phyloP scores from a whole-genome alignment of 1,139 yeast species.

The Zygosaccharomyces sapae region DNA sequence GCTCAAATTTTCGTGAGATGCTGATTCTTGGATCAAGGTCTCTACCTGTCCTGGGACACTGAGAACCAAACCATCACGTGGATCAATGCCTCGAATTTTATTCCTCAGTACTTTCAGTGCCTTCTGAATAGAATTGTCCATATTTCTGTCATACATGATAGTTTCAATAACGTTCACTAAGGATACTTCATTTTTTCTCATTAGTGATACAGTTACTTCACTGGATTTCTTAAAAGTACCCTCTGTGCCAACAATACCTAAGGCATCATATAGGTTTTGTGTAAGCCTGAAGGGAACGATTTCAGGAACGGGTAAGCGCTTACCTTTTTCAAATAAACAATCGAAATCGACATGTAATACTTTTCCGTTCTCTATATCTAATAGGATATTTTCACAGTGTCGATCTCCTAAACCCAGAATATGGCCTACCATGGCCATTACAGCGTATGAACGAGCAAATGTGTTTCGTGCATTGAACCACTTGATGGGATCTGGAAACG shows the following conservation, averaged over 20 bases:
- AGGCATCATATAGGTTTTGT: slow-evolving; percentile 82
- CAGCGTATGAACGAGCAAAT: slow-evolving; percentile 80
- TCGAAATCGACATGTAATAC: slow-evolving; percentile 95
- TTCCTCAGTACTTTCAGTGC: slow-evolving; percentile 74
- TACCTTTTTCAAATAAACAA: slow-evolving; percentile 79
- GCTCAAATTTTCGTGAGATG: slow-evolving; percentile 63
- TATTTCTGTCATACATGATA: slow-evolving; percentile 65
- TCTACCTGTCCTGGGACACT: slow-evolving; percentile 94
- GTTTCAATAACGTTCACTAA: slow-evolving; percentile 90
- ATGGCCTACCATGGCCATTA: slow-evolving; percentile 96
- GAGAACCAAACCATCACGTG: slow-evolving; percentile 78
- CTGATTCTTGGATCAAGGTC: slow-evolving; percentile 78
- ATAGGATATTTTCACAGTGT: slow-evolving; percentile 85
- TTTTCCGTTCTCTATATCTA: slow-evolving; percentile 70
- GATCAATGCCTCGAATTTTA: slow-evolving; percentile 80
- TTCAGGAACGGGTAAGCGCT: slow-evolving; percentile 59
- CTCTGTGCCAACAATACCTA: slow-evolving; percentile 87
- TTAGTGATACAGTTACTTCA: slow-evolving; percentile 72
- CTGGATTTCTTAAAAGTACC: slow-evolving; percentile 83
- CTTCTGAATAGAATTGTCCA: slow-evolving; percentile 33
- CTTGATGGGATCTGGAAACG: slow-evolving; percentile 80
- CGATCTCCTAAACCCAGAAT: slow-evolving; percentile 90
- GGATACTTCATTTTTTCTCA: slow-evolving; percentile 80
- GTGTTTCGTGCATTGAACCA: slow-evolving; percentile 81
- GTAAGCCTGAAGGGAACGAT: slow-evolving; percentile 92